These are phyloP conservation scores for Termitomyces sp. DNA, from an alignment of 768 basidiomycete genomes.

Conservation along the genomic window DNA sequence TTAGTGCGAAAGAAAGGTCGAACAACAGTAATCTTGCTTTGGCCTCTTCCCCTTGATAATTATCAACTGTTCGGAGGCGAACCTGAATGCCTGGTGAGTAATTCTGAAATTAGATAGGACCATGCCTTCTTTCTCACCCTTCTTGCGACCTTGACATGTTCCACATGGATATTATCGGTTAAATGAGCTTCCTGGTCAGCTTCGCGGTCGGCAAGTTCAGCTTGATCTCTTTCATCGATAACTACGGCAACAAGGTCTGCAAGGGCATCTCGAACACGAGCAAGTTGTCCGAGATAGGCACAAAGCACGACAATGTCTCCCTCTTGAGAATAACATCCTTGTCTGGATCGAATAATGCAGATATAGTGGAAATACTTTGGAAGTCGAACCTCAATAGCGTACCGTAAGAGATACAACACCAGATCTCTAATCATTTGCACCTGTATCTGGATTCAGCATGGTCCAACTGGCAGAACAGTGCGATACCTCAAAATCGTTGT, in stretches of 20 bases:
- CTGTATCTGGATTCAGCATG: slow-evolving; percentile 16
- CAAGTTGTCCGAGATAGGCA: slow-evolving; percentile 42
- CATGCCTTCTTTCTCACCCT: slow-evolving; percentile 33
- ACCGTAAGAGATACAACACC: slow-evolving; percentile 39
- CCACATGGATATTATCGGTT: slow-evolving; percentile 22
- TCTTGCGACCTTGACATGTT: slow-evolving; percentile 47
- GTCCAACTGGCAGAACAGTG: not conserved
- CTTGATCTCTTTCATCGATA: slow-evolving; percentile 67
- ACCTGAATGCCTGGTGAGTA: slow-evolving; percentile 33
- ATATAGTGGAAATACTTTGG: not conserved
- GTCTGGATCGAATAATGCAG: slow-evolving; percentile 18
- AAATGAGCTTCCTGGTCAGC: slow-evolving; percentile 25
- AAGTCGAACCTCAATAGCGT: not conserved
- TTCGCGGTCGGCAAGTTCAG: slow-evolving; percentile 51
- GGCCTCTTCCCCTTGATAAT: slow-evolving; percentile 74
- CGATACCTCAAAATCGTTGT: slow-evolving; percentile 60
- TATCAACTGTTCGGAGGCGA: slow-evolving; percentile 69
- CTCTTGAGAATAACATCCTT: slow-evolving; percentile 39
- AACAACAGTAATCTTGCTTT: slow-evolving; percentile 26
- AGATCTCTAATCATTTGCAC: slow-evolving; percentile 41
- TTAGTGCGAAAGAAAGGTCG: not conserved
- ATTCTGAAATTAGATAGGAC: not conserved
- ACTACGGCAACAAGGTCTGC: slow-evolving; percentile 48
- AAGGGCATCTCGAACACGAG: slow-evolving; percentile 34
- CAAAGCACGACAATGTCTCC: slow-evolving; percentile 45